Conservation (phyloP, 2,329 filamentous ascomycete species). For the Dactylellina haptotyla region DNA sequence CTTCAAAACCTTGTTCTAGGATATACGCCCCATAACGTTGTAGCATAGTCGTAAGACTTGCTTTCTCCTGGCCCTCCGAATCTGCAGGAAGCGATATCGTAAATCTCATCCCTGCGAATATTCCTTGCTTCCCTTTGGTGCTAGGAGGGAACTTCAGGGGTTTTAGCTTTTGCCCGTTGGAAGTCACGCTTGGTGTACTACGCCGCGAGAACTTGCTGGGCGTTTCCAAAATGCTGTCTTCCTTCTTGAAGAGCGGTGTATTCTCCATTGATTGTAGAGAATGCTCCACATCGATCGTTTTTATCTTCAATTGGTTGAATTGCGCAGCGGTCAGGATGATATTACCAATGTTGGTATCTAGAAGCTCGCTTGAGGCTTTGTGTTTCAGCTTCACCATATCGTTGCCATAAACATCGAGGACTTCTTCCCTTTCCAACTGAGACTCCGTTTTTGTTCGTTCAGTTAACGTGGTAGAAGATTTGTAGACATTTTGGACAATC, state of each 20-base stretch:
- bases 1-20: slow-evolving; percentile 79
- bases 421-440: slow-evolving; percentile 21
- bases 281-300: slow-evolving; percentile 19
- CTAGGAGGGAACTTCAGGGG: slow-evolving; percentile 8
- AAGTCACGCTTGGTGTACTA: slow-evolving; percentile 15
- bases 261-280: slow-evolving; percentile 9
- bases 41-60: slow-evolving; percentile 71
- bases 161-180: slow-evolving; percentile 14
- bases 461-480: neutral
- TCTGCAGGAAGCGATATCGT: slow-evolving; percentile 29
- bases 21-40: slow-evolving; percentile 76
- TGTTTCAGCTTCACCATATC: slow-evolving; percentile 35
- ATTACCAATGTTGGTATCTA: slow-evolving; percentile 17
- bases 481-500: slow-evolving; percentile 27
- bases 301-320: slow-evolving; percentile 12
- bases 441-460: slow-evolving; percentile 8
- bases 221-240: slow-evolving; percentile 26
- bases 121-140: slow-evolving; percentile 8
- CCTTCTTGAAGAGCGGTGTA: slow-evolving; percentile 19
- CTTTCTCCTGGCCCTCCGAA: slow-evolving; percentile 59
- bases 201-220: slow-evolving; percentile 23
- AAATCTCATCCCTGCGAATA: slow-evolving; percentile 30
- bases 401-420: slow-evolving; percentile 25
- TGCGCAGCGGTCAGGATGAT: slow-evolving; percentile 13
- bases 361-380: slow-evolving; percentile 4